phyloP scores from a whole-genome alignment of 2,329 filamentous ascomycete genomes.

The Curvularia hawaiiensis region DNA sequence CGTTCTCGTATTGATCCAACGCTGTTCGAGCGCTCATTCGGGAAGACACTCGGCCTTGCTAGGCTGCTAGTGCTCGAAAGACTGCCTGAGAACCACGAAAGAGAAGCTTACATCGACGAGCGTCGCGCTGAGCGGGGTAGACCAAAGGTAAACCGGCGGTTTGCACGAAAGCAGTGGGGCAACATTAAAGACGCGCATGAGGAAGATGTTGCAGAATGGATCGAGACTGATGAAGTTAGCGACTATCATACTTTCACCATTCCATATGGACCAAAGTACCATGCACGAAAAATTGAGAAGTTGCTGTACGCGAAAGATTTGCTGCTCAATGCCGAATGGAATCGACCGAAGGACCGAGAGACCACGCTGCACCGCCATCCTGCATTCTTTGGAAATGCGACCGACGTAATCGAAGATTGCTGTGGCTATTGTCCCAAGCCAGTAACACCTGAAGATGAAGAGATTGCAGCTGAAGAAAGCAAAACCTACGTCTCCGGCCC shows the following conservation, averaged over 20 bases:
- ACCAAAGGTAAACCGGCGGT: constrained; percentile 57
- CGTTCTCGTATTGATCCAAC: constrained; percentile 80
- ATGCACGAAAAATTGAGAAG: constrained; percentile 76
- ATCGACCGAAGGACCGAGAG: constrained; percentile 73
- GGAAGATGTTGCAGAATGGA: constrained; percentile 85
- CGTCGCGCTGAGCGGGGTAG: constrained; percentile 74
- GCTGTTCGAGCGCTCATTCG: constrained; percentile 83
- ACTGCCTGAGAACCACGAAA: constrained; percentile 69
- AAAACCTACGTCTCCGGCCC: constrained; percentile 78
- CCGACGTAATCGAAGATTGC: constrained; percentile 77
- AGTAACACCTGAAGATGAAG: constrained; percentile 71
- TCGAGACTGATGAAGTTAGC: constrained; percentile 74
- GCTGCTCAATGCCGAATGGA: constrained; percentile 84
- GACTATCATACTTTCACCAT: constrained; percentile 74
- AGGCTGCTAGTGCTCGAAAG: constrained; percentile 80
- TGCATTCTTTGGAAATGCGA: constrained; percentile 77
- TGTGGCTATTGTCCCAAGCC: constrained; percentile 79
- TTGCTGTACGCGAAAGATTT: constrained; percentile 81
- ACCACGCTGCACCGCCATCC: constrained; percentile 83
- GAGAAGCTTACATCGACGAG: constrained; percentile 73
- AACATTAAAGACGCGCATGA: constrained; percentile 80
- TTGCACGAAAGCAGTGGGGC: constrained; percentile 56
- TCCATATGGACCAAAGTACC: constrained; percentile 63
- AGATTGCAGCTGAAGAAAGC: constrained; percentile 71
- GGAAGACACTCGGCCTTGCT: constrained; percentile 75